phyloP scores from a whole-genome alignment of 768 basidiomycete genomes.

The Auricularia heimuer region DNA sequence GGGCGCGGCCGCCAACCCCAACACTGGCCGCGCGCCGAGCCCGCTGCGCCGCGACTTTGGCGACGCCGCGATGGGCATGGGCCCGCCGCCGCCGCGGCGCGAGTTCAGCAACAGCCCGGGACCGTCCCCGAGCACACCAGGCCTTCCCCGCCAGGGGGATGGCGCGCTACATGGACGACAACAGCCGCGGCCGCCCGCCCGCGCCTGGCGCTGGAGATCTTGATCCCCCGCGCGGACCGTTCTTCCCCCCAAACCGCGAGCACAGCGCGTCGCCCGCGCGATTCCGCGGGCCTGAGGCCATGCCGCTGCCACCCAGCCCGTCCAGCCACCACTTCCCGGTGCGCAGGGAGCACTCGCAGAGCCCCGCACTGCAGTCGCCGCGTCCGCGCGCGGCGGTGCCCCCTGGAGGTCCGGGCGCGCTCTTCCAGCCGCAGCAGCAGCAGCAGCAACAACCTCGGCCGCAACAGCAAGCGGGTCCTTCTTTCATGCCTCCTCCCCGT shows the following conservation, averaged over 20 bases:
- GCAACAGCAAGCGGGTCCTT: conserved; percentile 1
- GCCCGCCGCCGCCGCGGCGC: not conserved
- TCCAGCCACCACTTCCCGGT: not conserved
- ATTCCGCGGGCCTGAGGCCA: not conserved
- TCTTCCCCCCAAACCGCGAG: not conserved
- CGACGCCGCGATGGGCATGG: not conserved
- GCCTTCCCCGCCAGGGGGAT: not conserved
- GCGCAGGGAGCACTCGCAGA: not conserved
- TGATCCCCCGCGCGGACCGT: not conserved
- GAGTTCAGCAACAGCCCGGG: not conserved
- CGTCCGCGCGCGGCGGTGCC: not conserved
- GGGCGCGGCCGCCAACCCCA: conserved; percentile 23
- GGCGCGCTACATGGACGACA: not conserved
- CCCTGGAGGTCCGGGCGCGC: not conserved
- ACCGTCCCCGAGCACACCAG: not conserved
- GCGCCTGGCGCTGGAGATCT: not conserved
- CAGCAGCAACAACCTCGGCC: conserved; percentile 3
- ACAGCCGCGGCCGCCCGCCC: not conserved
- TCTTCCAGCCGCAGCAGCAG: conserved; percentile 1
- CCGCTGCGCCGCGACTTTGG: not conserved
- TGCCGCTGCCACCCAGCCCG: not conserved
- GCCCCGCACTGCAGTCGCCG: not conserved
- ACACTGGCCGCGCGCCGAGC: conserved; percentile 7
- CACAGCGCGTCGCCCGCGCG: not conserved
- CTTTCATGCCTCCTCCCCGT: not conserved